Base-by-base conservation (phyloP, 345 rosid species). In the Bruguiera sexangula region DNA sequence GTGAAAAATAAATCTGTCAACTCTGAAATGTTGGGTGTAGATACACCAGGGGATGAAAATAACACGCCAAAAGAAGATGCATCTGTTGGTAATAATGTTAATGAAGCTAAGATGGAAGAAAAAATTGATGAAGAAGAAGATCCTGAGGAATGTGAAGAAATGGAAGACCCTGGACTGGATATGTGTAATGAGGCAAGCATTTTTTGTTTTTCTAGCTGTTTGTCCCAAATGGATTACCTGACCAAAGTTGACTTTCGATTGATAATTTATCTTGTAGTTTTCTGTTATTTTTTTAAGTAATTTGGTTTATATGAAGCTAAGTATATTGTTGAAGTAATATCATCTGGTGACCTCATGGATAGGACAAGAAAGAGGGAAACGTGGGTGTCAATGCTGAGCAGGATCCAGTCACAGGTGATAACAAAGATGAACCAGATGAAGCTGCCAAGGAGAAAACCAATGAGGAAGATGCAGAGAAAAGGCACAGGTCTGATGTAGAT, bases 61-160 rank as follows among this genome's bases (percentile, higher is more conserved):
- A 71, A 59, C 31, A 65, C 69, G 73, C 77, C 68, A 30, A 72
- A 80, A 66, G 83, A 60, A 15, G 79, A 69, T 64, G 13, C 64
- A 71, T 43, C 66, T 5, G 84, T 43, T 68, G 84, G 72, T 66
- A 68, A 67, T 60, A 68, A 69, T 60, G 82, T 76, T 66, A 74
- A 80, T 71, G 83, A 85, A 77, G 71, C 72, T 9, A 79, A 70
- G 59, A 54, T 48, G 72, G 85, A 76, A 22, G 84, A 80, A 62
- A 84, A 66, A 53, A 67, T 64, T 13, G 84, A 81, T 6, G 72
- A 67, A 37, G 89, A 83, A 27, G 90, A 87, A 5, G 82, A 90
- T 80, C 92, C 89, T 0, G 96, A 90, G 29, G 87, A 85, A 66
- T 66, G 63, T 64, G 89, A 87, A 69, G 89, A 83, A 74, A 72